Evolutionary conservation across 1,284 basidiomycete species (phyloP).

Genomic region (Cutaneotrichosporon cyanovorans): DNA sequence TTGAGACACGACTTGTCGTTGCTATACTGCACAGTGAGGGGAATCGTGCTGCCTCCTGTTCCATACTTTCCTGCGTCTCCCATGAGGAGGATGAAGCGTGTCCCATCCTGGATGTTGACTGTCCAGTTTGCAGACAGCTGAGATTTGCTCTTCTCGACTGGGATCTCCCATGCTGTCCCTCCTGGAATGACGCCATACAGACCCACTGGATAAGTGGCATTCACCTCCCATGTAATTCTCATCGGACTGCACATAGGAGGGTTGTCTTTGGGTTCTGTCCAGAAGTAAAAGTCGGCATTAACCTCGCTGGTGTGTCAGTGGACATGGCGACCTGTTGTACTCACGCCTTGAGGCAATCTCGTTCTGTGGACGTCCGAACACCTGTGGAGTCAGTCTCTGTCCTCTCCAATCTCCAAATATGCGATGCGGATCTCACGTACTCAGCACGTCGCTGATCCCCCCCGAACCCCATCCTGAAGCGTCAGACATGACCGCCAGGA

Average conservation of each 20-base stretch:
- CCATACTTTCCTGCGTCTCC: conserved; percentile 28
- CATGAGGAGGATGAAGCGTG: conserved; percentile 36
- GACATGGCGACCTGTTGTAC: not conserved
- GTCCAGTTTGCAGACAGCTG: conserved; percentile 21
- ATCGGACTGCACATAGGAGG: conserved; percentile 29
- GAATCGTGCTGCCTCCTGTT: conserved; percentile 32
- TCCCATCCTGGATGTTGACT: conserved; percentile 30
- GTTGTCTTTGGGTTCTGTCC: conserved; percentile 20
- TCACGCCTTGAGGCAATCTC: conserved; percentile 25
- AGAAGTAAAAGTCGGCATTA: conserved; percentile 31
- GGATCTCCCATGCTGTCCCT: conserved; percentile 32
- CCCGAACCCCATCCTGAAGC: conserved; percentile 33
- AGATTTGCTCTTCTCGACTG: conserved; percentile 18
- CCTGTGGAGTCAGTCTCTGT: not conserved
- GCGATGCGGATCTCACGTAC: conserved; percentile 16
- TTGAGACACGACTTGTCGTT: conserved; percentile 26
- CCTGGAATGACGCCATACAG: conserved; percentile 35
- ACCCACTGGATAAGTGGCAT: conserved; percentile 25
- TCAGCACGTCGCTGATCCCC: conserved; percentile 32
- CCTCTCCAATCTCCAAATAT: too few species aligned
- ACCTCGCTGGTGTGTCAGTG: conserved; percentile 13
- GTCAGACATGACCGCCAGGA: conserved; percentile 36
- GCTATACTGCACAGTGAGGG: conserved; percentile 22
- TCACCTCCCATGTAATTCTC: conserved; percentile 27
- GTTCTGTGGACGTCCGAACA: conserved; percentile 16